Base-by-base conservation (phyloP, 2,329 filamentous ascomycete species). In the Neurospora crassa region DNA sequence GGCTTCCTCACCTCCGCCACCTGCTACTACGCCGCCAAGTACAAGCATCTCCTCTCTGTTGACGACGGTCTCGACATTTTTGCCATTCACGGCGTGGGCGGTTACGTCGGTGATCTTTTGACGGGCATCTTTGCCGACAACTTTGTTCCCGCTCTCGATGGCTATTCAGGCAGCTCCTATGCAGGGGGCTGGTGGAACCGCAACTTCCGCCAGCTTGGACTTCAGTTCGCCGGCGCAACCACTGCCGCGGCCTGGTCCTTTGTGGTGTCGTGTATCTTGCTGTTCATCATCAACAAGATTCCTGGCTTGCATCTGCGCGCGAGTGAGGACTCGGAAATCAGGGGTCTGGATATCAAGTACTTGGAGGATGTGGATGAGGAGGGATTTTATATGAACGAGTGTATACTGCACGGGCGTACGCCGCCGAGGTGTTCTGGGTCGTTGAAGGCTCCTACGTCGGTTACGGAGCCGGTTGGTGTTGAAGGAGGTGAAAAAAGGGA, bases 61-160 rank as follows among this genome's bases (percentile, higher is more conserved):
- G 87, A 89, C 71, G 87, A 89, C 67, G 86, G 86, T 2, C 82
- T 89, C 69, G 87, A 89, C 72, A 87, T 89, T 68, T 89, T 88
- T 72, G 86, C 86, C 40, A 83, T 89, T 40, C 87, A 89, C 75
- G 87, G 87, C 20, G 79, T 89, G 1, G 87, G 87, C n/a, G 87
- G 87, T 12, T 83, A 85, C 73, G 82, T 89, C 0, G 87, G 87
- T 18, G 84, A 86, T 42, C 81, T 89, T 68, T 76, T 89, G 20
- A 89, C 87, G 0, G 87, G 87, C 2, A 80, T 89, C 40, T 89
- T 89, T 69, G 87, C 87, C 0, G 53, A 67, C 45, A 20, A 70
- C 47, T 71, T 70, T 3, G 69, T 69, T 6, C 68, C 71, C 20
- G 53, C 53, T 42, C 71, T 88, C 16, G 87, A 89, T 47, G 87